A percentile compares a stretch with the other conserved stretches of the same genome.
Evolutionary conservation across 345 rosid genomes (phyloP).

Genomic region (Barbarea vulgaris): DNA sequence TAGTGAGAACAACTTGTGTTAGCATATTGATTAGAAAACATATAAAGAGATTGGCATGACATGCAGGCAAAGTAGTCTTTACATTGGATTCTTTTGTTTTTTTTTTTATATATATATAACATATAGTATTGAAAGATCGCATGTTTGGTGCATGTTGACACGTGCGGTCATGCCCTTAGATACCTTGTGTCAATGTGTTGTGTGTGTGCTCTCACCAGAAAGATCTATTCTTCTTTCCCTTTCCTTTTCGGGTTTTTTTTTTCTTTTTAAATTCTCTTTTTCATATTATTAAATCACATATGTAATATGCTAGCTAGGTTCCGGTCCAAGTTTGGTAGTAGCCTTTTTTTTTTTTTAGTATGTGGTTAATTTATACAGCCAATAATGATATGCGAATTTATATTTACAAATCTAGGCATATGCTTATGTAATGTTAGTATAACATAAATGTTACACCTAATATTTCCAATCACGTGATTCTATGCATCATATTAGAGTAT

Average conservation of each 20-base stretch:
- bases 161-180: slow-evolving; percentile 42
- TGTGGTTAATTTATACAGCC: background rate
- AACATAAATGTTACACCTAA: slow-evolving; percentile 22
- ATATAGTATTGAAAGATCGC: slow-evolving; percentile 11
- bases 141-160: slow-evolving; percentile 43
- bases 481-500: background rate
- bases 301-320: background rate
- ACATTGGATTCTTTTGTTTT: slow-evolving; percentile 34
- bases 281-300: background rate
- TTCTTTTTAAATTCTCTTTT: background rate
- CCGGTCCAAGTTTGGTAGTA: slow-evolving; percentile 27
- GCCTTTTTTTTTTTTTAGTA: background rate
- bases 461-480: background rate
- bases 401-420: slow-evolving; percentile 8
- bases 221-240: slow-evolving; percentile 34
- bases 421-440: slow-evolving; percentile 23
- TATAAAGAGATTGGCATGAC: slow-evolving; percentile 16
- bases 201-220: slow-evolving; percentile 26
- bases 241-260: slow-evolving; percentile 2
- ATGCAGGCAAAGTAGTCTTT: slow-evolving; percentile 33
- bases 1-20: slow-evolving; percentile 11
- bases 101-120: background rate
- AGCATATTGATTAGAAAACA: background rate
- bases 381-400: background rate
- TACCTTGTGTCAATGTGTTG: slow-evolving; percentile 41